Percentiles rank a stretch among this genome's conserved stretches.
Evolutionary conservation across 148 eudicot species (phyloP).

Genomic region (Polygonum aviculare): DNA sequence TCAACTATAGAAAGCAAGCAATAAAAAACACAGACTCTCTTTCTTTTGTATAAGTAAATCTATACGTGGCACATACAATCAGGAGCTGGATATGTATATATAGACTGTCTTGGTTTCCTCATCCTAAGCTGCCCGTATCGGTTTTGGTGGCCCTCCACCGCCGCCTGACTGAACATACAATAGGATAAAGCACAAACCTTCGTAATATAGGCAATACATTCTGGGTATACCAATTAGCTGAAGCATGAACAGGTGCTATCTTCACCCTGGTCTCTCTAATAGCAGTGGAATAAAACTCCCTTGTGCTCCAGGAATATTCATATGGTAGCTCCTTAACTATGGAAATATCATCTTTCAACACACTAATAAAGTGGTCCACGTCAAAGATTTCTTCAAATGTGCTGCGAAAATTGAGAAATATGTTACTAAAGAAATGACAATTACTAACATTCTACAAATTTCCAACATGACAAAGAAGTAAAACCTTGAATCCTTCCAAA

Average conservation of each 20-base stretch:
- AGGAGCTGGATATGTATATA: conserved; percentile 94
- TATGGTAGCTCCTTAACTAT: conserved; percentile 81
- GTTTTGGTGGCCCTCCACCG: conserved; percentile 67
- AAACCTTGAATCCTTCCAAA: conserved; percentile 95
- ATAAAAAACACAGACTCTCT: background rate
- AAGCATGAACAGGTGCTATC: conserved; percentile 96
- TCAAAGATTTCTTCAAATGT: conserved; percentile 84
- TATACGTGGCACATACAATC: conserved; percentile 88
- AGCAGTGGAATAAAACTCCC: conserved; percentile 80
- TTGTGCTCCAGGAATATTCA: conserved; percentile 90
- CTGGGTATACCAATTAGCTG: conserved; percentile 84
- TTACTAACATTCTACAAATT: background rate
- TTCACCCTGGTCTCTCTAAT: conserved; percentile 82
- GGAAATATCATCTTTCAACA: conserved; percentile 70
- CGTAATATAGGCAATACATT: conserved; percentile 71
- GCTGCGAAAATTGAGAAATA: conserved; percentile 29
- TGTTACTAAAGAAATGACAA: conserved; percentile 2
- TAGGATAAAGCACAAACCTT: conserved; percentile 36
- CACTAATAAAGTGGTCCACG: conserved; percentile 88
- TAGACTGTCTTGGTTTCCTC: conserved; percentile 62
- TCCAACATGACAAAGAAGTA: background rate
- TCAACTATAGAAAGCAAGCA: background rate
- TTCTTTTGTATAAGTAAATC: too few relatives aligned
- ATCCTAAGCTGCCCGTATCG: conserved; percentile 76
- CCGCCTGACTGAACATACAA: conserved; percentile 62